Percentiles rank a stretch among this genome's conserved stretches.
These are phyloP conservation scores for Penicillium pancosmium DNA, from an alignment of 495 filamentous ascomycete species.

Conservation along the genomic window DNA sequence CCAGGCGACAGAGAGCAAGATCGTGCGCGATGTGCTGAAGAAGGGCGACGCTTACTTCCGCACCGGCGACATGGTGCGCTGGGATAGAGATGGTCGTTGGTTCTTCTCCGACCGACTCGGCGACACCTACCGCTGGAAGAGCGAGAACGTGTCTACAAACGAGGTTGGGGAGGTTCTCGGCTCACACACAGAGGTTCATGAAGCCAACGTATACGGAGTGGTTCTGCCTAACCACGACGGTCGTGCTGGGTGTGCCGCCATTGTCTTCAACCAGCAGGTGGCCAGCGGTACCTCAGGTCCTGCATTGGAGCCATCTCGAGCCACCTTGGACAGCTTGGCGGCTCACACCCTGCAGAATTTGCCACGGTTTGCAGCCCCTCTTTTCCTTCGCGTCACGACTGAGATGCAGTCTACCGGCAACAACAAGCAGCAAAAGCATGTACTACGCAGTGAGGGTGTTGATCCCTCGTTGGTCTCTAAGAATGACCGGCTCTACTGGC, in stretches of 20 bases:
- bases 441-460: conserved; percentile 72
- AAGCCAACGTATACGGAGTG: conserved; percentile 91
- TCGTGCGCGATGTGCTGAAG: conserved; percentile 73
- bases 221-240: conserved; percentile 82
- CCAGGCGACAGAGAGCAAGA: conserved; percentile 74
- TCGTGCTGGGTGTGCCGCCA: conserved; percentile 78
- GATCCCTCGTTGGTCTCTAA: conserved; percentile 59
- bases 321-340: conserved; percentile 60
- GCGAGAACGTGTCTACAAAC: conserved; percentile 88
- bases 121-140: conserved; percentile 95
- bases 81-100: conserved; percentile 71
- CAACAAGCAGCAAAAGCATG: conserved; percentile 82
- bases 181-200: conserved; percentile 63
- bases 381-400: conserved; percentile 72
- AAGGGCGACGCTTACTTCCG: conserved; percentile 89
- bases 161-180: conserved; percentile 73
- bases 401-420: conserved; percentile 74
- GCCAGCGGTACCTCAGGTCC: conserved; percentile 26
- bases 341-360: conserved; percentile 59
- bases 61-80: conserved; percentile 78
- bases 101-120: conserved; percentile 91
- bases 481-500: conserved; percentile 70
- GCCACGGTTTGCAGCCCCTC: conserved; percentile 74
- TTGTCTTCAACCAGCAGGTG: conserved; percentile 56
- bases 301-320: conserved; percentile 36